These are phyloP conservation scores for Trametes maxima DNA, from an alignment of 768 basidiomycete species.

Conservation along the genomic window DNA sequence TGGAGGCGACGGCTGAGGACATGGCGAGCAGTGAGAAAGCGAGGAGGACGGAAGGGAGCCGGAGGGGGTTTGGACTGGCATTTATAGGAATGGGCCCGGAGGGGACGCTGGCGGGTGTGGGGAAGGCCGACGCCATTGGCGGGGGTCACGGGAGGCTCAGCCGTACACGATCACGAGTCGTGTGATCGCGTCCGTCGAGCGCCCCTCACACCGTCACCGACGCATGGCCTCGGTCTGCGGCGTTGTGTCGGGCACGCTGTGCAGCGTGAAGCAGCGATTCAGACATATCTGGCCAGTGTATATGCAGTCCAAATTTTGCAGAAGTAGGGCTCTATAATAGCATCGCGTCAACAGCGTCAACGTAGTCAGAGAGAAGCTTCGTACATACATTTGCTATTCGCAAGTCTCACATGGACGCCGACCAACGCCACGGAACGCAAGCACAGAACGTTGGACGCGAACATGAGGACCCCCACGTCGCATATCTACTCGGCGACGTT, in stretches of 20 bases:
- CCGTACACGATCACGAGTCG: slow-evolving; percentile 19
- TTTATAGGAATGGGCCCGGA: slow-evolving; percentile 20
- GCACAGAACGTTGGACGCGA: no score
- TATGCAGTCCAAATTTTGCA: not conserved
- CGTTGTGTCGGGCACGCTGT: no score
- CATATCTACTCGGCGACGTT: no score
- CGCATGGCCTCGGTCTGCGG: no score
- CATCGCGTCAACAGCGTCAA: no score
- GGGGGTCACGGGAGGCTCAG: slow-evolving; percentile 18
- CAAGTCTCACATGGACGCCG: no score
- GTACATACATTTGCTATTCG: no score
- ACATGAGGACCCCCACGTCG: no score
- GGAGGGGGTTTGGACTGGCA: not conserved
- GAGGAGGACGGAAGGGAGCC: slow-evolving; percentile 5
- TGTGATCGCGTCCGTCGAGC: slow-evolving; percentile 19
- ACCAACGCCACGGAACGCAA: no score
- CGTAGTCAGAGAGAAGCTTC: no score
- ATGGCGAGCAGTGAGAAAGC: slow-evolving; percentile 23
- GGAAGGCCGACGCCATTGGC: slow-evolving; percentile 19
- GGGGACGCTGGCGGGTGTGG: slow-evolving; percentile 20
- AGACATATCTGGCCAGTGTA: not conserved
- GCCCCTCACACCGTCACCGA: slow-evolving; percentile 4
- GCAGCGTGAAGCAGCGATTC: not conserved
- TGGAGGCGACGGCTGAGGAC: slow-evolving; percentile 44
- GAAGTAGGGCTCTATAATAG: no score